Conservation (phyloP, 805 yeast species). For the Lachancea mirantina region DNA sequence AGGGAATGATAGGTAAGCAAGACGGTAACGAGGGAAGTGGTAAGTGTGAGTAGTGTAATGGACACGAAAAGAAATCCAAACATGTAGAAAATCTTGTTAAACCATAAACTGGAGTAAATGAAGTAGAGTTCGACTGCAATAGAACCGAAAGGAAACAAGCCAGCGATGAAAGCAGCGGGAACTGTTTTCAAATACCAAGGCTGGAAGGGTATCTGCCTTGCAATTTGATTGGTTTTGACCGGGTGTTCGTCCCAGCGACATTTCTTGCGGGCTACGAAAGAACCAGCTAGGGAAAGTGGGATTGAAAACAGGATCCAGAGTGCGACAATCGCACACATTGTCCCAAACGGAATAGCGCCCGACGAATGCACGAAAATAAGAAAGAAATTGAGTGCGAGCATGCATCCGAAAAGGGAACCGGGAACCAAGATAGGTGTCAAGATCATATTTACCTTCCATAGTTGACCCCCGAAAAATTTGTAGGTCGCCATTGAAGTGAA, state of each 20-base stretch:
- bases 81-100: conserved; percentile 90
- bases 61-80: conserved; percentile 93
- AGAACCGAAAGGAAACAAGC: conserved; percentile 90
- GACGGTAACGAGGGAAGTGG: conserved; percentile 74
- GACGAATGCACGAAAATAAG: conserved; percentile 72
- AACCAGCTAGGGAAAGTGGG: conserved; percentile 81
- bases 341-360: conserved; percentile 91
- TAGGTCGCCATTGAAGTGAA: conserved; percentile 80
- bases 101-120: conserved; percentile 88
- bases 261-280: conserved; percentile 64
- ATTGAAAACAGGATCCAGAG: conserved; percentile 84
- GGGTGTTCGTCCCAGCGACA: conserved; percentile 54
- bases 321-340: conserved; percentile 69
- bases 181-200: conserved; percentile 71
- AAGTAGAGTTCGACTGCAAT: conserved; percentile 93
- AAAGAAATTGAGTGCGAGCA: conserved; percentile 73
- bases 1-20: conserved; percentile 76
- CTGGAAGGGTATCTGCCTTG: conserved; percentile 90
- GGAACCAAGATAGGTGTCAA: conserved; percentile 84
- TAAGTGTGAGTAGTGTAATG: conserved; percentile 69
- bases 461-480: conserved; percentile 85
- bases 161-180: conserved; percentile 67
- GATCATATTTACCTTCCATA: conserved; percentile 80
- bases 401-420: conserved; percentile 56
- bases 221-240: conserved; percentile 88